Percentiles rank a stretch among this genome's conserved stretches.
These are phyloP conservation scores for Ceratobasidium papillatum DNA, from an alignment of 1,284 basidiomycete species.

Conservation along the genomic window DNA sequence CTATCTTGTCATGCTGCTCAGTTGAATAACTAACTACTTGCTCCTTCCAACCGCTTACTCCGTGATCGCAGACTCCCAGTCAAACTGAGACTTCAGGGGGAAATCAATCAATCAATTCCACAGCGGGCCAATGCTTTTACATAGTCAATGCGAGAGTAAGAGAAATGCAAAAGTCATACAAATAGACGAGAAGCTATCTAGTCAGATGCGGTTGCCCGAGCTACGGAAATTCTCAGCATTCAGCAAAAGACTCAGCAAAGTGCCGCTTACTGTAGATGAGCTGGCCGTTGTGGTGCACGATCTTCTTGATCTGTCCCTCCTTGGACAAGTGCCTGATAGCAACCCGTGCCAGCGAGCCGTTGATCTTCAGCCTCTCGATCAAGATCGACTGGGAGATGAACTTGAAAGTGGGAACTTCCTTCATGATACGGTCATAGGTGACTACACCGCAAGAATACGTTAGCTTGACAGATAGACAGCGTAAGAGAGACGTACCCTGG, in stretches of 20 bases:
- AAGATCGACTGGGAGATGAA: constrained; percentile 98
- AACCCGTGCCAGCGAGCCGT: constrained; percentile 92
- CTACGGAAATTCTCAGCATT: constrained; percentile 32
- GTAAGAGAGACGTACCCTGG: constrained; percentile 59
- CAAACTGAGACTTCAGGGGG: background rate
- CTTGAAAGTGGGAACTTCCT: constrained; percentile 99
- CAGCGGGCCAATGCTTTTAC: constrained; percentile 36
- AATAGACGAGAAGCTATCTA: constrained; percentile 24
- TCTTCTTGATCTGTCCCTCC: constrained; percentile 95
- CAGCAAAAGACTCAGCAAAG: background rate
- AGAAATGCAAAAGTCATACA: constrained; percentile 41
- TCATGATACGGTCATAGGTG: constrained; percentile 94
- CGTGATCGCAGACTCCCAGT: too few relatives aligned
- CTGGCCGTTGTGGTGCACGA: constrained; percentile 96
- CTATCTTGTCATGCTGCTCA: constrained; percentile 57
- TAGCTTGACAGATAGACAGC: background rate
- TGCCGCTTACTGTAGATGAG: constrained; percentile 81
- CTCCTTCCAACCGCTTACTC: too few relatives aligned
- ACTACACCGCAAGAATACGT: constrained; percentile 45
- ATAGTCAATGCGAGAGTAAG: constrained; percentile 31
- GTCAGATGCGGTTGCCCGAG: constrained; percentile 52
- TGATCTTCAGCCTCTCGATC: constrained; percentile 97
- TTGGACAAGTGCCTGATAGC: constrained; percentile 95
- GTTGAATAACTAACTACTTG: background rate
- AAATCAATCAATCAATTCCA: constrained; percentile 18